Base-by-base conservation (phyloP, 2,329 filamentous ascomycete genomes). In the Ceratocystis lukuohia region DNA sequence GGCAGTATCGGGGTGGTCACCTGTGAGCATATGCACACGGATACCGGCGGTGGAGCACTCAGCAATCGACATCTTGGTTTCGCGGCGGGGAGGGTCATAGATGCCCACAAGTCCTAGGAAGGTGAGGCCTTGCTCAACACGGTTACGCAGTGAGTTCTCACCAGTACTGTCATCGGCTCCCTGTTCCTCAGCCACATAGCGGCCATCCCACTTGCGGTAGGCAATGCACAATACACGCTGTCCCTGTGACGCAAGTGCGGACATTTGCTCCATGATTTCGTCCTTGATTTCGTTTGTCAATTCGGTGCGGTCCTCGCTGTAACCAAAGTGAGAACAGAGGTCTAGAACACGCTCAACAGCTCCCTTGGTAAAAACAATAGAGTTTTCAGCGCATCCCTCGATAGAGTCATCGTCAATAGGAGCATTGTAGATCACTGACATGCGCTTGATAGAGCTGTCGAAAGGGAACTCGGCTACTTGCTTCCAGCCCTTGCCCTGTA, bases 101-200 rank as follows among this genome's bases (percentile, higher is more conserved):
- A 96, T 87, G 66, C 90, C 91, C 62, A 88, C 86, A 8, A 96
- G 81, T n/a, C 91, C 92, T 15, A 89, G 82, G 69, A 95, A 88
- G 2, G 80, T 82, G 41, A 96, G 82, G 37, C 83, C 79, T 45
- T 78, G 77, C 73, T 95, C 91, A 15, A 93, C 81, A 3, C 80
- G 76, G 5, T 78, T 76, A 5, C 91, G 88, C 2, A 80, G 72
- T 50, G 74, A 72, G 63, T 80, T 77, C 5, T 81, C 78, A 15
- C 50, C 56, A 5, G 53, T 30, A 30, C 64, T 61, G 33, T 69
- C 67, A 2, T 53, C 72, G 4, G 44, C 41, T 72, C 70, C n/a
- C 72, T 74, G 73, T 64, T 76, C 76, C 53, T 57, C 53, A 33
- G 53, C 53, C 28, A 57, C 53, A 70, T 80, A 84, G 46, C 73